A percentile compares a stretch with the other conserved stretches of the same genome.
These are phyloP conservation scores for Penicillium sp. DNA, from an alignment of 2,329 filamentous ascomycete species.

Conservation along the genomic window DNA sequence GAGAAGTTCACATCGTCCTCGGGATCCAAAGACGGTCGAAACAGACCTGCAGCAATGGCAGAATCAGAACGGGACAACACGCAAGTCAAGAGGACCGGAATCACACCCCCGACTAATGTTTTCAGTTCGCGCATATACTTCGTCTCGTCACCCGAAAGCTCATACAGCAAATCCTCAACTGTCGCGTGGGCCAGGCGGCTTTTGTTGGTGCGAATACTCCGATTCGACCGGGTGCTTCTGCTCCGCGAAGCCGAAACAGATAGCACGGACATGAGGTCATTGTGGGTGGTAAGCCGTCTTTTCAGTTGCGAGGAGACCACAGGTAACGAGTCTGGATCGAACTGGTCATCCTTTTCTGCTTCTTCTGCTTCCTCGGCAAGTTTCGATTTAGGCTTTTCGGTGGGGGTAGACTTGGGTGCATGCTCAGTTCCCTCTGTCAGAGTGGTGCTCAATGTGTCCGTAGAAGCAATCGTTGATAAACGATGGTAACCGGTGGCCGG, in stretches of 20 bases:
- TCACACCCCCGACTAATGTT: slow-evolving; percentile 89
- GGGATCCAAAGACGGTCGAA: slow-evolving; percentile 55
- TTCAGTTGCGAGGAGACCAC: slow-evolving; percentile 55
- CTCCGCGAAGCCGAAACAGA: slow-evolving; percentile 63
- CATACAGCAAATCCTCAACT: slow-evolving; percentile 70
- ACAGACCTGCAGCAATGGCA: slow-evolving; percentile 63
- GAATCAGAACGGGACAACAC: slow-evolving; percentile 71
- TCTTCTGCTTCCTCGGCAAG: slow-evolving; percentile 18
- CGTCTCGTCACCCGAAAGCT: slow-evolving; percentile 77
- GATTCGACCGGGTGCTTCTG: slow-evolving; percentile 70
- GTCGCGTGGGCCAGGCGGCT: slow-evolving; percentile 66
- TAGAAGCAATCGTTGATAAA: slow-evolving; percentile 59
- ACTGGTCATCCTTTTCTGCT: slow-evolving; percentile 43
- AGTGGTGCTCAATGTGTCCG: slow-evolving; percentile 49
- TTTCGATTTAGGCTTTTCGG: background rate
- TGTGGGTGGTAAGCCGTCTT: slow-evolving; percentile 81
- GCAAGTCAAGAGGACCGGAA: slow-evolving; percentile 84
- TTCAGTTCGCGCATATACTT: slow-evolving; percentile 89
- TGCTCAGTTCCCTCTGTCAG: slow-evolving; percentile 16
- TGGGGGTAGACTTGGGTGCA: background rate
- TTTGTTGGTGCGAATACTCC: slow-evolving; percentile 72
- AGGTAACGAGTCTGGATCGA: slow-evolving; percentile 43
- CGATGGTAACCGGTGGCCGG: slow-evolving; percentile 53
- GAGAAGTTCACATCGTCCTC: slow-evolving; percentile 64
- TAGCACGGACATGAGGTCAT: slow-evolving; percentile 88